Base-by-base conservation (phyloP, 2,329 filamentous ascomycete species). In the Tetracladium maxilliforme region DNA sequence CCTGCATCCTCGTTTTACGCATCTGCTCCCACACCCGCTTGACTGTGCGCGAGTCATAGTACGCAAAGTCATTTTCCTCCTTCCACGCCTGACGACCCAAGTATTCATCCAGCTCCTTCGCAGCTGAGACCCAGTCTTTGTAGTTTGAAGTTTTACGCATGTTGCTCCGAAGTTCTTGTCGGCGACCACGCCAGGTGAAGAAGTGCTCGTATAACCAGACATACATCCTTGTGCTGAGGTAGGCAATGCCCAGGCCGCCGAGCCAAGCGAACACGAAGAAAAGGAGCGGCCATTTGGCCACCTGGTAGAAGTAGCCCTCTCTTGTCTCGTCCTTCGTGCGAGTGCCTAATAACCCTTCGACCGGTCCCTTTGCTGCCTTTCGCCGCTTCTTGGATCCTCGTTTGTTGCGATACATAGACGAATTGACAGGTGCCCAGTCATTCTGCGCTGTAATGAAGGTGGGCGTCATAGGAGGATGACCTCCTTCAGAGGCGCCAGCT, bases 141-240 rank as follows among this genome's bases (percentile, higher is more conserved):
- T 95, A 95, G 31, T 64, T 79, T 6, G 61, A 69, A 22, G 84
- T 76, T 7, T 60, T 58, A 28, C 79, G 73, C 48, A 98, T 61
- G 24, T 70, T 71, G 27, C 67, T 61, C 19, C 87, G 63, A 20
- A 95, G 54, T 21, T 51, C 58, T 46, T 92, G 69, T 25, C 86
- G 64, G 40, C 64, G 67, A 5, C 90, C 90, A 20, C 82, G 67
- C 87, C 90, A 95, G 14, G 84, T 79, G 29, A 94, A 62, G 44
- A 78, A 80, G 40, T 92, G 80, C 49, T 98, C 90, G 54, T 95
- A 98, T 2, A 81, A 53, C 53, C 76, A 84, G 36, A 98, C 90
- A 54, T 98, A 98, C 32, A 86, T 53, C 20, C 90, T 64, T 7
- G 84, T 94, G 25, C 79, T 56, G 16, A 90, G 55, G 49, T 98